A percentile compares a stretch with the other conserved stretches of the same genome.
Conservation (phyloP, 495 filamentous ascomycete species). For the Ramalina intermedia region DNA sequence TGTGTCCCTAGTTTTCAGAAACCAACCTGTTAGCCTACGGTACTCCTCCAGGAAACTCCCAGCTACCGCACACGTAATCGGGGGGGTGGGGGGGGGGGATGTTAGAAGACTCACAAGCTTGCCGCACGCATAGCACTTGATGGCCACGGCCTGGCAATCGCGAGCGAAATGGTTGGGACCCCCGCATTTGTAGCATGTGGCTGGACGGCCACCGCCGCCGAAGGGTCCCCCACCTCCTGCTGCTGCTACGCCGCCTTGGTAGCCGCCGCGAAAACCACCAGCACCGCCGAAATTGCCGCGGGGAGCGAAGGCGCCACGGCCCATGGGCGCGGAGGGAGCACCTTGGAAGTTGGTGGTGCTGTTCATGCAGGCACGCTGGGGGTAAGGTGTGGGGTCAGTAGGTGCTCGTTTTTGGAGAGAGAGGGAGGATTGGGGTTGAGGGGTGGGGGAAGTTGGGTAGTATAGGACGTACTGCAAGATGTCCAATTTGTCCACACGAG, state of each 20-base stretch:
- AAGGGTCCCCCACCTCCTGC: too few species aligned
- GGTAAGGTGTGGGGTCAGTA: conserved; percentile 38
- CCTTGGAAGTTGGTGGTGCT: too few species aligned
- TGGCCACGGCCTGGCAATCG: conserved; percentile 97
- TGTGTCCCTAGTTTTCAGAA: conserved; percentile 51
- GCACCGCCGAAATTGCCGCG: conserved; percentile 57
- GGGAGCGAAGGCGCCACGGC: conserved; percentile 44
- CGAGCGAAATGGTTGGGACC: conserved; percentile 97
- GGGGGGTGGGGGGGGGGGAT: too few species aligned
- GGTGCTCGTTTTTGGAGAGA: conserved; percentile 50
- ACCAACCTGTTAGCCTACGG: not conserved
- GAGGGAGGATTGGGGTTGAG: not conserved
- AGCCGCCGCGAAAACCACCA: conserved; percentile 56
- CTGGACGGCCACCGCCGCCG: conserved; percentile 49
- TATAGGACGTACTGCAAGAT: conserved; percentile 54
- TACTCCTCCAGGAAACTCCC: not conserved
- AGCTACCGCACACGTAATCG: not conserved
- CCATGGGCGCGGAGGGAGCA: conserved; percentile 11
- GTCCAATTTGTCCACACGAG: conserved; percentile 82
- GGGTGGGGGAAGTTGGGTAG: not conserved
- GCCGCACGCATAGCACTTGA: conserved; percentile 99
- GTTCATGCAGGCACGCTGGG: conserved; percentile 14
- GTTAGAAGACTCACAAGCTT: conserved; percentile 45
- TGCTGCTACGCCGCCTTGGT: conserved; percentile 27
- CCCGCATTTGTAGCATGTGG: conserved; percentile 99